These are phyloP conservation scores for Solanum dulcamara DNA, from an alignment of 257 asterid genomes.

Conservation along the genomic window DNA sequence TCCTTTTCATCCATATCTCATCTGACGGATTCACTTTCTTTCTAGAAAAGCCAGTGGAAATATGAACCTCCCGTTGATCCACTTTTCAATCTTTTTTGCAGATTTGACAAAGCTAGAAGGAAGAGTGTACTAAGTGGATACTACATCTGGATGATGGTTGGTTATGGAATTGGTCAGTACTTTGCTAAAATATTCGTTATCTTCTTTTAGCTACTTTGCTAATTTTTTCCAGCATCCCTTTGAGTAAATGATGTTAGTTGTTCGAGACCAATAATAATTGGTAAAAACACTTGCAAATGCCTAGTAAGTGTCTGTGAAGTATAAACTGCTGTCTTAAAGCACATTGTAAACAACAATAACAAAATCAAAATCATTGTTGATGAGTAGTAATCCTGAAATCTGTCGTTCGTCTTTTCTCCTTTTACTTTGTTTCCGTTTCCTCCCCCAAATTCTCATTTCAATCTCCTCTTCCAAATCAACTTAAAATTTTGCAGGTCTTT, in stretches of 20 bases:
- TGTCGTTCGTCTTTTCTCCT: neutral
- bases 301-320: neutral
- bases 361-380: neutral
- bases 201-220: neutral
- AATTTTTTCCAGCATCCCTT: neutral
- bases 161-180: constrained; percentile 87
- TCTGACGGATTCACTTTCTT: neutral
- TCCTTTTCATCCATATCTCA: neutral
- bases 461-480: neutral
- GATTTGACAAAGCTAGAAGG: constrained; percentile 82
- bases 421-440: neutral
- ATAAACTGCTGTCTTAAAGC: neutral
- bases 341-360: neutral
- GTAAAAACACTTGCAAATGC: neutral
- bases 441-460: neutral
- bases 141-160: constrained; percentile 72
- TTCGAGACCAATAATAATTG: neutral
- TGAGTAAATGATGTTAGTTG: neutral
- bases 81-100: constrained; percentile 19
- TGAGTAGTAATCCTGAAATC: neutral
- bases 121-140: constrained; percentile 63
- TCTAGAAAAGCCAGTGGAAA: neutral
- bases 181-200: neutral
- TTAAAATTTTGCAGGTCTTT: constrained; percentile 20
- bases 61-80: neutral